phyloP scores from a whole-genome alignment of 2,329 filamentous ascomycete genomes.

The Phoma sp. region DNA sequence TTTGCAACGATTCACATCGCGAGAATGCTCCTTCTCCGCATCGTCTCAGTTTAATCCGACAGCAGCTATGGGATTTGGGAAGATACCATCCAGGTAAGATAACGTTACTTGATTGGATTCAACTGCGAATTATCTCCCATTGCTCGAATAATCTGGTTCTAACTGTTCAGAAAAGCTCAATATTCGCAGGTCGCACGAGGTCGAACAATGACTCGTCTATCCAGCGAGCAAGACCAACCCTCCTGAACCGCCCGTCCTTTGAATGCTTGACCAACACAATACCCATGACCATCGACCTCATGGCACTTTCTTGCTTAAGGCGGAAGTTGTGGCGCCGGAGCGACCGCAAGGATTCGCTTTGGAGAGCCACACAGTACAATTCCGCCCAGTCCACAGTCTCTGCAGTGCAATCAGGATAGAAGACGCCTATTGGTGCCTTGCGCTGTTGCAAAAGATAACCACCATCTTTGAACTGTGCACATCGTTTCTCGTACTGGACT shows the following conservation, averaged over 20 bases:
- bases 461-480: not conserved
- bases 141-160: too few species aligned
- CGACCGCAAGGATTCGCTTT: not conserved
- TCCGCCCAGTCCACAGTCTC: not conserved
- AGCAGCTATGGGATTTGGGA: too few species aligned
- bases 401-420: not conserved
- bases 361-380: not conserved
- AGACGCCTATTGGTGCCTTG: not conserved
- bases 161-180: not conserved
- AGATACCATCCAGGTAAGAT: too few species aligned
- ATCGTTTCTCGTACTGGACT: too few species aligned
- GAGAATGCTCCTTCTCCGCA: too few species aligned
- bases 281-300: not conserved
- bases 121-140: too few species aligned
- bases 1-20: too few species aligned
- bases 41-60: too few species aligned
- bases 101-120: too few species aligned
- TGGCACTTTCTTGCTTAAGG: too few species aligned
- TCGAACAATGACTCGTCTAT: not conserved
- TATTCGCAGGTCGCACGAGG: not conserved
- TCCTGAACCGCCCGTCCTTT: not conserved
- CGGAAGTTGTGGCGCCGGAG: not conserved
- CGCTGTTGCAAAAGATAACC: not conserved
- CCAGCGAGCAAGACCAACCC: constrained; percentile 7
- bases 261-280: not conserved